Percentiles rank a stretch among this genome's conserved stretches.
phyloP scores from a whole-genome alignment of 257 asterid species.

The Solanum dulcamara region DNA sequence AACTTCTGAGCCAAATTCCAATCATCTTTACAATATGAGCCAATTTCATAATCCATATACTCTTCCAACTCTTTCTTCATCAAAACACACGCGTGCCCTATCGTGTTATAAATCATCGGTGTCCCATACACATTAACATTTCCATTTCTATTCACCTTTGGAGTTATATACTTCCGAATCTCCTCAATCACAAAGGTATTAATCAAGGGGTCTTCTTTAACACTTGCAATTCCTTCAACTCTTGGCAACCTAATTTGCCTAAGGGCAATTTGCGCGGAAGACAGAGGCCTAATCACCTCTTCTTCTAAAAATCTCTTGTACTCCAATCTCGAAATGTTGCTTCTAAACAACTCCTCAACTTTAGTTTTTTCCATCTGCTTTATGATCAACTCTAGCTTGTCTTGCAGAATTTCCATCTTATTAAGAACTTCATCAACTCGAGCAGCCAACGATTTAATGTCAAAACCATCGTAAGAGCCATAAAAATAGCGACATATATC shows the following conservation, averaged over 20 bases:
- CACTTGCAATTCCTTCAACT: constrained; percentile 10
- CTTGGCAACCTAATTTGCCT: constrained; percentile 69
- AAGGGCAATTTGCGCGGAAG: constrained; percentile 55
- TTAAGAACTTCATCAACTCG: constrained; percentile 50
- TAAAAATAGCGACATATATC: constrained; percentile 63
- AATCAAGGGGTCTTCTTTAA: constrained; percentile 56
- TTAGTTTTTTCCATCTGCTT: constrained; percentile 40
- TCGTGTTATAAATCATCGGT: constrained; percentile 48
- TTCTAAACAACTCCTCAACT: constrained; percentile 10
- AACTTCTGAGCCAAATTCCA: constrained; percentile 73
- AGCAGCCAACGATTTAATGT: constrained; percentile 27
- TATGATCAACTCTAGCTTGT: constrained; percentile 51
- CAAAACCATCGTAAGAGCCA: constrained; percentile 22
- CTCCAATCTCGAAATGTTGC: constrained; percentile 35
- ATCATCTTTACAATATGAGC: constrained; percentile 83
- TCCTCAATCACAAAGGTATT: constrained; percentile 64
- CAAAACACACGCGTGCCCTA: constrained; percentile 62
- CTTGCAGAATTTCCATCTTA: constrained; percentile 53
- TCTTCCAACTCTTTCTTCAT: constrained; percentile 69
- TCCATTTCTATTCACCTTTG: constrained; percentile 47
- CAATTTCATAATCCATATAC: constrained; percentile 81
- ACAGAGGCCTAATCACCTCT: constrained; percentile 72
- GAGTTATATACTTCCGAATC: constrained; percentile 74
- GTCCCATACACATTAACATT: constrained; percentile 55
- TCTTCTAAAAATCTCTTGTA: constrained; percentile 52